These are phyloP conservation scores for Leptodermis oblonga DNA, from an alignment of 257 asterid species.

Conservation along the genomic window DNA sequence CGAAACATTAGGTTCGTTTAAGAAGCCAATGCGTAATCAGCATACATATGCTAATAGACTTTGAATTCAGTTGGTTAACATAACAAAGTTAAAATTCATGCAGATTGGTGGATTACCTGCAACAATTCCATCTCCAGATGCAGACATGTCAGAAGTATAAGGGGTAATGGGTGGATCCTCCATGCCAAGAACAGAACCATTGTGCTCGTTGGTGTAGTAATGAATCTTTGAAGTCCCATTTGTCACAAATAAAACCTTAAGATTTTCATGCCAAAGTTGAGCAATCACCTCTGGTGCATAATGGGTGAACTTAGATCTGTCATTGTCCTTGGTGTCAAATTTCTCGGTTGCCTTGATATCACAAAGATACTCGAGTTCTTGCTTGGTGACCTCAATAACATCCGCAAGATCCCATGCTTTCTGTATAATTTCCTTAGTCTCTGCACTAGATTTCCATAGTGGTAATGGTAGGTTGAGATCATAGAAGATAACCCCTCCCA, in stretches of 20 bases:
- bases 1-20: background rate
- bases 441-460: slow-evolving; percentile 75
- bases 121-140: slow-evolving; percentile 85
- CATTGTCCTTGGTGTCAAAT: slow-evolving; percentile 63
- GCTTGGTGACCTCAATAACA: slow-evolving; percentile 83
- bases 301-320: slow-evolving; percentile 70
- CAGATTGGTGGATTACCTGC: slow-evolving; percentile 54
- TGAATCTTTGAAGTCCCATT: slow-evolving; percentile 95
- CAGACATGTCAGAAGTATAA: slow-evolving; percentile 86
- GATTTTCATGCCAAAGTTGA: slow-evolving; percentile 80
- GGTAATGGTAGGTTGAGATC: slow-evolving; percentile 87
- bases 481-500: slow-evolving; percentile 67
- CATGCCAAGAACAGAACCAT: slow-evolving; percentile 77
- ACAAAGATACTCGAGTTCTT: slow-evolving; percentile 89
- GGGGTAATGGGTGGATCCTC: slow-evolving; percentile 92
- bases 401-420: slow-evolving; percentile 72
- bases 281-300: slow-evolving; percentile 67
- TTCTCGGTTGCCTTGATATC: slow-evolving; percentile 61
- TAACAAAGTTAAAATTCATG: slow-evolving; percentile 13
- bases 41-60: background rate
- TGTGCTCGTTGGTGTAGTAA: slow-evolving; percentile 76
- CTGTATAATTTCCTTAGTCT: slow-evolving; percentile 58
- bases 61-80: background rate
- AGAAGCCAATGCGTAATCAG: background rate
- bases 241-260: slow-evolving; percentile 82